Evolutionary conservation across 208 protist species (phyloP).

Genomic region (Wallacemonas collosoma): DNA sequence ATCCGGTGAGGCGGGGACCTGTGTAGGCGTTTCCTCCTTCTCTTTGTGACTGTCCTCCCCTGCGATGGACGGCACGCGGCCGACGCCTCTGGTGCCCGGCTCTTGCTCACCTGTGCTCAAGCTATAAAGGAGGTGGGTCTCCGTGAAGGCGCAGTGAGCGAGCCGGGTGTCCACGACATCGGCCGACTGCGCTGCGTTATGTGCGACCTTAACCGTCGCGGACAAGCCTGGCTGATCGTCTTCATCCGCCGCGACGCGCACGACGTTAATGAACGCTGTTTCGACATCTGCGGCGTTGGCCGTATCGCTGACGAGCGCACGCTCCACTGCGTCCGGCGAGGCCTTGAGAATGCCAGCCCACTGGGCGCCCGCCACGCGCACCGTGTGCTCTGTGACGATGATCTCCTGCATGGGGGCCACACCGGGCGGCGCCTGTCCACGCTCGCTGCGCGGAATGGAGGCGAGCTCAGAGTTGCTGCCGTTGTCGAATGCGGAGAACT

Average conservation of each 20-base stretch:
- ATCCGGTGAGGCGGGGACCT: neutral
- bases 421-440: slow-evolving; percentile 3
- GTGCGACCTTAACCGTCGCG: slow-evolving; percentile 38
- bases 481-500: slow-evolving; percentile 28
- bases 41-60: too few species aligned
- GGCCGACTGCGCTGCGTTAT: slow-evolving; percentile 19
- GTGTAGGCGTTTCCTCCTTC: neutral
- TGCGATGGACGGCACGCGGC: neutral
- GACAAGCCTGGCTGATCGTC: slow-evolving; percentile 21
- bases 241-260: slow-evolving; percentile 24
- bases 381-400: slow-evolving; percentile 34
- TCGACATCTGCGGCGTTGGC: slow-evolving; percentile 40
- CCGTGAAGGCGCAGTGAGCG: slow-evolving; percentile 24
- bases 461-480: slow-evolving; percentile 7
- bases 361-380: slow-evolving; percentile 25
- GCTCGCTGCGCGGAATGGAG: neutral
- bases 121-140: slow-evolving; percentile 31
- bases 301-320: slow-evolving; percentile 45
- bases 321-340: slow-evolving; percentile 41
- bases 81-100: neutral
- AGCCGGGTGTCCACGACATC: slow-evolving; percentile 33
- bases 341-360: slow-evolving; percentile 41
- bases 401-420: slow-evolving; percentile 26
- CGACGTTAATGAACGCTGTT: slow-evolving; percentile 39
- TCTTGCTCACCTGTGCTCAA: neutral